Percentiles rank a stretch among this genome's conserved stretches.
phyloP scores from a whole-genome alignment of 371 early-diverging fungal genomes.

The Nematocida minor region DNA sequence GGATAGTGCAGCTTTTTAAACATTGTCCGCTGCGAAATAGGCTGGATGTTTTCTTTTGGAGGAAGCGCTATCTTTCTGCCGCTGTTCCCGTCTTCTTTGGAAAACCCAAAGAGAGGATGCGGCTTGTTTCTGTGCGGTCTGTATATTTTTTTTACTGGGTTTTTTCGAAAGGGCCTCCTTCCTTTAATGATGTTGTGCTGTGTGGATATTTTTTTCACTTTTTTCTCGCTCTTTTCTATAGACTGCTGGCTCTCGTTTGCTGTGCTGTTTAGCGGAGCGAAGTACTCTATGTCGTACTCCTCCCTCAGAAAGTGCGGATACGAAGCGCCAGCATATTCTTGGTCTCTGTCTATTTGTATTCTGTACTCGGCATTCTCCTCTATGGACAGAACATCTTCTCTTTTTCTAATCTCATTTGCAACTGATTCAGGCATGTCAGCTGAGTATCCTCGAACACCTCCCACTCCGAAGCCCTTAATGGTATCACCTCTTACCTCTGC shows the following conservation, averaged over 20 bases:
- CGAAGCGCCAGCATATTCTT: neutral
- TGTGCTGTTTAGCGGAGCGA: neutral
- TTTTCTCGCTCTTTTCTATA: neutral
- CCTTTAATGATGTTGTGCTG: constrained; percentile 15
- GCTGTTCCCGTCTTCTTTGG: neutral
- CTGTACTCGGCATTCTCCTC: constrained; percentile 41
- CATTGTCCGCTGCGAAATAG: neutral
- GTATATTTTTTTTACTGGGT: constrained; percentile 11
- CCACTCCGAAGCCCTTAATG: constrained; percentile 20
- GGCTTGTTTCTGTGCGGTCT: neutral
- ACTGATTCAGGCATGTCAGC: neutral
- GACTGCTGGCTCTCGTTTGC: neutral
- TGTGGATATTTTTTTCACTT: neutral
- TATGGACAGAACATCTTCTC: constrained; percentile 15
- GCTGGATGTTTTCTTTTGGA: neutral
- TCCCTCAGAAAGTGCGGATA: neutral
- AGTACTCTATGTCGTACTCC: neutral
- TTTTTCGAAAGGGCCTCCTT: constrained; percentile 15
- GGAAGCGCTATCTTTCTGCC: neutral
- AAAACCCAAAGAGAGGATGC: neutral
- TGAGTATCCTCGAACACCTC: constrained; percentile 23
- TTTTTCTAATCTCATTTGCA: neutral
- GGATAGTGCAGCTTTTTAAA: constrained; percentile 45
- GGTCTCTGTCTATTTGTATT: constrained; percentile 10
- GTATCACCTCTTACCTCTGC: neutral